These are phyloP conservation scores for Herpotrichia juniperi DNA, from an alignment of 2,329 filamentous ascomycete genomes.

Conservation along the genomic window DNA sequence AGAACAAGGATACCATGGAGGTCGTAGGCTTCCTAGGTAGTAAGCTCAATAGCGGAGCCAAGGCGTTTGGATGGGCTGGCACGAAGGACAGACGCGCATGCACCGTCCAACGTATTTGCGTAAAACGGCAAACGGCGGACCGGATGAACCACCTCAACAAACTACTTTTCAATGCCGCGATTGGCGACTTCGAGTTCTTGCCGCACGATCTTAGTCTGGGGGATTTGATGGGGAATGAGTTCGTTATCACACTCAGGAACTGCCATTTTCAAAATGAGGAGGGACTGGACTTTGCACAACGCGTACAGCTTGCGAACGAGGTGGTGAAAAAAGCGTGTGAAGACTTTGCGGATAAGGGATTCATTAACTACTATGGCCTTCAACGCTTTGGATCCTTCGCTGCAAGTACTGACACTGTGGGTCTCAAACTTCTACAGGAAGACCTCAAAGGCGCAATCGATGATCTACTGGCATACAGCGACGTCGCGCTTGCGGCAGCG, in stretches of 20 bases:
- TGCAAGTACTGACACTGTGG: constrained; percentile 84
- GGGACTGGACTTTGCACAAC: constrained; percentile 37
- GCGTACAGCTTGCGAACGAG: constrained; percentile 53
- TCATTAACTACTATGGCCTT: constrained; percentile 98
- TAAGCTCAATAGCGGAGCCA: constrained; percentile 70
- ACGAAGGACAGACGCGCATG: constrained; percentile 91
- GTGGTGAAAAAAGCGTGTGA: constrained; percentile 66
- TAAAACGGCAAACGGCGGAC: constrained; percentile 64
- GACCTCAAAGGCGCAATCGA: constrained; percentile 83
- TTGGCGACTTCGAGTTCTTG: constrained; percentile 84
- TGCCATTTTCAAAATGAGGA: constrained; percentile 66
- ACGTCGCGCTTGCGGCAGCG: constrained; percentile 64
- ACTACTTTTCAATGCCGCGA: constrained; percentile 63
- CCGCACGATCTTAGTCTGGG: constrained; percentile 77
- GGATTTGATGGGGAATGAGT: constrained; percentile 87
- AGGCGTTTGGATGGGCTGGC: constrained; percentile 80
- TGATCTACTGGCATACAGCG: constrained; percentile 75
- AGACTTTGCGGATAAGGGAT: constrained; percentile 75
- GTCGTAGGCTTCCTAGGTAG: constrained; percentile 78
- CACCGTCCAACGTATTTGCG: constrained; percentile 81
- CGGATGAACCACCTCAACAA: constrained; percentile 69
- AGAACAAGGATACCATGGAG: constrained; percentile 97
- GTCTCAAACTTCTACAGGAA: constrained; percentile 80
- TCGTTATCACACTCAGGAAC: constrained; percentile 88
- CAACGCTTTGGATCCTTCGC: constrained; percentile 92